Base-by-base conservation (phyloP, 1,284 basidiomycete genomes). In the Irpex sp. region DNA sequence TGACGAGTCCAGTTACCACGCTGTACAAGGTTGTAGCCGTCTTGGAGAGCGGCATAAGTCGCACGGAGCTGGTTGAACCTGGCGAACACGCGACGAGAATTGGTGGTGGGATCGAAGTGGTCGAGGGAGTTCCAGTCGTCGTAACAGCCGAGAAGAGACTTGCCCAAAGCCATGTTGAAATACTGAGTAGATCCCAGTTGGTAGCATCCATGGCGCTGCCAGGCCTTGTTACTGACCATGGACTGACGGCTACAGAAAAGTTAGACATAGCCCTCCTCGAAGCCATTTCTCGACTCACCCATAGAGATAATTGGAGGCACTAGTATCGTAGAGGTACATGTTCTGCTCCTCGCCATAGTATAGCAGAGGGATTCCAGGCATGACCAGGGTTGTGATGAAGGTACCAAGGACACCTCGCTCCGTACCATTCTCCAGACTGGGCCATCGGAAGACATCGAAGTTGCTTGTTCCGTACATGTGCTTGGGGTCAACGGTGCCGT, bases 381-480 rank as follows among this genome's bases (percentile, higher is more conserved):
- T 89, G 17, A 96, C 79, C 65, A 95, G 70, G 35, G 85, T 83
- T 36, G 88, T 87, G 69, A 96, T 82, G 71, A 95, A 95, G 9
- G 88, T 86, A 1, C 83, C 94, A 55, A 95, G 74, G 4, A 83
- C 88, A 66, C 88, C 88, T 67, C 83, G 84, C 68, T 92, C 85
- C 0, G 88, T 90, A 17, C 94, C 94, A 70, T 93, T 92, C 67
- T 89, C 84, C 70, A 96, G 73, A 75, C 89, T 87, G 1, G 93
- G 93, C 94, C 94, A 97, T 64, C 94, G 84, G 81, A 92, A 96
- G 13, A 96, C 85, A 79, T 97, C 94, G 77, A 95, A 95, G 73
- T 97, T 97, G 70, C 90, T 91, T 15, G 89, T 88, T 53, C 94
- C 94, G 72, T 83, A 95, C 89, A 95, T 87, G 76, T 97, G 94